Conservation (phyloP, 306 rosid genomes). For the Ormosia semicastrata region DNA sequence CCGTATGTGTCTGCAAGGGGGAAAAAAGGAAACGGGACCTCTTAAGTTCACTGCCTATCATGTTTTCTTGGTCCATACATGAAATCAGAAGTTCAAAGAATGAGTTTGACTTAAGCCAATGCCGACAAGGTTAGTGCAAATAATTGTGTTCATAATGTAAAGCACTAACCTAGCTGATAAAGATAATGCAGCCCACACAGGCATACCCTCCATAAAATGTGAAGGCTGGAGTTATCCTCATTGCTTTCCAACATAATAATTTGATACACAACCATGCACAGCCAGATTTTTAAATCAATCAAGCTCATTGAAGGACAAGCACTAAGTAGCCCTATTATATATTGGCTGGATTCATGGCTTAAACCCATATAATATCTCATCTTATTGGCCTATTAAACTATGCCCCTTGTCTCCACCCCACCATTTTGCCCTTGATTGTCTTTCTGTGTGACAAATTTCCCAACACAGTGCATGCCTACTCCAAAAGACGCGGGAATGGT, state of each 20-base stretch:
- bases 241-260: slow-evolving; percentile 9
- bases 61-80: not conserved
- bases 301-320: not conserved
- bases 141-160: slow-evolving; percentile 20
- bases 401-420: slow-evolving; percentile 25
- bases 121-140: slow-evolving; percentile 27
- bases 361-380: slow-evolving; percentile 4
- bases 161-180: not conserved
- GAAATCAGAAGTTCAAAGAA: not conserved
- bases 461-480: slow-evolving; percentile 26
- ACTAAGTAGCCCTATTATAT: not conserved
- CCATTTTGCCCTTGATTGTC: slow-evolving; percentile 5
- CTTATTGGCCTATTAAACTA: not conserved
- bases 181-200: not conserved
- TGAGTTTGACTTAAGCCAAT: slow-evolving; percentile 12
- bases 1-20: not conserved
- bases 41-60: not conserved
- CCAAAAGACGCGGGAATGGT: slow-evolving; percentile 22
- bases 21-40: not conserved
- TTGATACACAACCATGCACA: not conserved
- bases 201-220: not conserved
- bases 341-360: slow-evolving; percentile 13
- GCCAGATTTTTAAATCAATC: slow-evolving; percentile 11
- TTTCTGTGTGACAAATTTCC: slow-evolving; percentile 28
- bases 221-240: slow-evolving; percentile 3